Base-by-base conservation (phyloP, 129 eudicot species). In the Pulicaria dysenterica region DNA sequence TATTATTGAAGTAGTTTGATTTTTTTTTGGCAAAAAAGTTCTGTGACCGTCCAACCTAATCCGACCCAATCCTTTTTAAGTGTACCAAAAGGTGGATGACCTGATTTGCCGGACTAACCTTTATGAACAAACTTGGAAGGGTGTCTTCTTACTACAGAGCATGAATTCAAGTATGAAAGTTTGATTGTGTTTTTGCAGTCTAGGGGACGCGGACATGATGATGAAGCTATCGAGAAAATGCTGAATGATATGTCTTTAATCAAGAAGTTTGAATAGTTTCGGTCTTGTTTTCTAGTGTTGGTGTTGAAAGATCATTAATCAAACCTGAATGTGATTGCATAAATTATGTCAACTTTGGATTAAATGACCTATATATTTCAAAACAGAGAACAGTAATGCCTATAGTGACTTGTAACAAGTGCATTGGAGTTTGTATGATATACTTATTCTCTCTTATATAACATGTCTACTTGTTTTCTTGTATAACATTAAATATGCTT, bases 161-260 rank as follows among this genome's bases (percentile, higher is more conserved):
- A 45, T 11, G 6, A 4, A 7, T 12, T 41, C 36, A 2, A 24
- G 5, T 9, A 42, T 44, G 12, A 55, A 49, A 38, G 12, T 17
- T 31, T 11, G 42, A 44, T 42, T 58, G 60, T 58, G 46, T n/a
- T 36, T 43, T 66, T 80, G 83, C 97, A 91, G 97, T 88, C 91
- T 1, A 80, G 89, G 74, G 92, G 99, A 58, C 83, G 96, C 1
- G 91, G 80, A 15, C 91, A 81, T 42, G 97, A 95, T 14, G 91
- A 95, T 49, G 97, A 95, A 17, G 90, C 96, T 2, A 95, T 91
- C 12, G 96, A 95, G 85, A 95, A 95, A 76, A 91, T 95, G 99
- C 63, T 95, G 78, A 81, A 83, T 31, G 99, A 94, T 45, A 91
- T 94, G 55, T 85, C 99, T 4, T 7, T 88, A 64, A 84, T 94